Percentiles rank a stretch among this genome's conserved stretches.
Evolutionary conservation across 2,329 filamentous ascomycete genomes (phyloP).

Genomic region (Paecilomyces fulvus): DNA sequence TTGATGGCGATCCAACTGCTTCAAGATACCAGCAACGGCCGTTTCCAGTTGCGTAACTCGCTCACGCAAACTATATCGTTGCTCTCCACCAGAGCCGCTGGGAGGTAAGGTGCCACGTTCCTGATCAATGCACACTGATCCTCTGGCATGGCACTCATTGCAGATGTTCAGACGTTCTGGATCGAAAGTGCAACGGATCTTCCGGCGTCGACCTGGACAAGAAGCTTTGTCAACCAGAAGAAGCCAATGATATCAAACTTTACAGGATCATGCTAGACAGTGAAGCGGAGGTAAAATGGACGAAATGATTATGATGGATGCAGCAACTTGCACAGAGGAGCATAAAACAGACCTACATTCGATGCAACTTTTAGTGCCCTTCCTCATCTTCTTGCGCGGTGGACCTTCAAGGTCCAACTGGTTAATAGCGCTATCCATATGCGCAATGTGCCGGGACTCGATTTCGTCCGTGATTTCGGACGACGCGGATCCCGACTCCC

Average conservation of each 20-base stretch:
- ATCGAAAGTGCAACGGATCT: conserved; percentile 35
- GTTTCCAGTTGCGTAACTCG: conserved; percentile 30
- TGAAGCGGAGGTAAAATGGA: background rate
- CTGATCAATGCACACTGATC: conserved; percentile 32
- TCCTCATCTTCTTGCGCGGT: conserved; percentile 36
- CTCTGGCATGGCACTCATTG: conserved; percentile 33
- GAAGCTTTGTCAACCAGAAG: background rate
- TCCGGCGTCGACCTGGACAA: conserved; percentile 28
- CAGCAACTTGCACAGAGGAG: background rate
- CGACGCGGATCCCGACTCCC: background rate
- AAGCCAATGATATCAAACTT: background rate
- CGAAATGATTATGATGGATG: background rate
- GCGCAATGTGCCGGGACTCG: background rate
- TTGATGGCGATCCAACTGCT: conserved; percentile 19
- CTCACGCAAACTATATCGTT: conserved; percentile 30
- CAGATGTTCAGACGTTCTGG: conserved; percentile 23
- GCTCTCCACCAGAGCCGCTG: conserved; percentile 13
- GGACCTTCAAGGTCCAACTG: conserved; percentile 21
- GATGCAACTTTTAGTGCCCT: conserved; percentile 35
- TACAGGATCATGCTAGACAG: background rate
- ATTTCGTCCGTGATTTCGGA: background rate
- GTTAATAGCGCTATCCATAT: conserved; percentile 8
- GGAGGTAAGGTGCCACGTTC: conserved; percentile 23
- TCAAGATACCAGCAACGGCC: conserved; percentile 25
- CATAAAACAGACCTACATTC: conserved; percentile 24